Evolutionary conservation across 2,329 filamentous ascomycete species (phyloP), one percentile per base, ranked within the genome.

Genomic region (Botrytis byssoidea): DNA sequence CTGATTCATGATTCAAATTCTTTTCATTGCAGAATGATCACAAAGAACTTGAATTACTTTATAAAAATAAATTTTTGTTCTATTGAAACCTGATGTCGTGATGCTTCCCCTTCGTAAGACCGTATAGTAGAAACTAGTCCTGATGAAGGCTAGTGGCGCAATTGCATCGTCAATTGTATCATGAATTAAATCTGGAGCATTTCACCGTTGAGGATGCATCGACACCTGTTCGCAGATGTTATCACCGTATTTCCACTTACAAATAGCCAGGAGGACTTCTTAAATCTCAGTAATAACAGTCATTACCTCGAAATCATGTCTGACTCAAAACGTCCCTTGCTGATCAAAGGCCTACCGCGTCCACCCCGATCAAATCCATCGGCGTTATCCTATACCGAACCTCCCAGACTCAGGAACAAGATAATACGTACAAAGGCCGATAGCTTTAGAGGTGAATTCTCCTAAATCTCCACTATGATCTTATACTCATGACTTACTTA

Each of bases 331-430:
- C 70, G 70, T n/a, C 37, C 73, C 42, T 71, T 78, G 18, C 57
- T 77, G 35, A 35, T 35, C 61, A 76, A 76, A 71, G 74, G 76
- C 10, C 70, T 74, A 44, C 72, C 79, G 8, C 75, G 70, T 22
- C 74, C 76, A 40, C 77, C 77, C 5, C 63, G 61, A 66, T 40
- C 42, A 7, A 68, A 74, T 60, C 32, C 75, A 8, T 65, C n/a
- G 20, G 55, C 44, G 20, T 16, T 71, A n/a, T 79, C 76, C 8
- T 77, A 77, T 40, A 76, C 75, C 16, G 75, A 79, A 72, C 64
- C 69, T 32, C 70, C 64, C 66, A 70, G 74, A 61, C 77, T 75
- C 8, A 77, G 75, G 60, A 63, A 76, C 9, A 76, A 78, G 48
- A 42, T 79, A 68, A 12, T 59, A 76, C 4, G 44, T 40, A 14